phyloP scores from a whole-genome alignment of 805 yeast species.

The Saturnispora mendoncae region DNA sequence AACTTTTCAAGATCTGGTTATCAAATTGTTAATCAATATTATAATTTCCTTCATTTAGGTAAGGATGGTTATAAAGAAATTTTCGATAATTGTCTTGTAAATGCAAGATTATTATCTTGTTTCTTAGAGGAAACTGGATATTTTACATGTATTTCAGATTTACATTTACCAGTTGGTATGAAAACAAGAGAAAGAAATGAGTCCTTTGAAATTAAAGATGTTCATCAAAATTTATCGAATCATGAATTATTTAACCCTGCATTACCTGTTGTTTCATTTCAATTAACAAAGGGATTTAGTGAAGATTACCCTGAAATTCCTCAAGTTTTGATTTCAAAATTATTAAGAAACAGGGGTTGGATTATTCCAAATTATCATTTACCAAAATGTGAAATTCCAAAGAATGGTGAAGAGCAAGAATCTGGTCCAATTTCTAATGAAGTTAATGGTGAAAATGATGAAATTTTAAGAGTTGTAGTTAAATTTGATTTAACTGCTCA shows the following conservation, averaged over 20 bases:
- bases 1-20: constrained; percentile 91
- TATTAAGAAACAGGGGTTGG: constrained; percentile 74
- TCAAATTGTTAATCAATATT: constrained; percentile 85
- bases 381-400: constrained; percentile 35
- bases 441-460: constrained; percentile 31
- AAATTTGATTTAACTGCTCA: constrained; percentile 57
- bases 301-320: constrained; percentile 70
- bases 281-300: constrained; percentile 50
- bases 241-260: constrained; percentile 59
- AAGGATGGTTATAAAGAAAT: constrained; percentile 56
- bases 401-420: constrained; percentile 10
- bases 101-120: constrained; percentile 60
- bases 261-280: constrained; percentile 84
- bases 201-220: constrained; percentile 7
- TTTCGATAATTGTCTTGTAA: constrained; percentile 55
- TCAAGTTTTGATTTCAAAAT: constrained; percentile 61
- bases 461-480: constrained; percentile 79
- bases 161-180: constrained; percentile 52
- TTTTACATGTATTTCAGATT: constrained; percentile 67
- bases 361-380: constrained; percentile 85
- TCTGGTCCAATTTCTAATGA: constrained; percentile 34
- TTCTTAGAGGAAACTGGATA: constrained; percentile 56
- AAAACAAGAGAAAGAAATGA: constrained; percentile 24
- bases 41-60: constrained; percentile 66
- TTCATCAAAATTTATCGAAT: constrained; percentile 10